These are phyloP conservation scores for Botrytis tulipae DNA, from an alignment of 2,329 filamentous ascomycete species.

Conservation along the genomic window DNA sequence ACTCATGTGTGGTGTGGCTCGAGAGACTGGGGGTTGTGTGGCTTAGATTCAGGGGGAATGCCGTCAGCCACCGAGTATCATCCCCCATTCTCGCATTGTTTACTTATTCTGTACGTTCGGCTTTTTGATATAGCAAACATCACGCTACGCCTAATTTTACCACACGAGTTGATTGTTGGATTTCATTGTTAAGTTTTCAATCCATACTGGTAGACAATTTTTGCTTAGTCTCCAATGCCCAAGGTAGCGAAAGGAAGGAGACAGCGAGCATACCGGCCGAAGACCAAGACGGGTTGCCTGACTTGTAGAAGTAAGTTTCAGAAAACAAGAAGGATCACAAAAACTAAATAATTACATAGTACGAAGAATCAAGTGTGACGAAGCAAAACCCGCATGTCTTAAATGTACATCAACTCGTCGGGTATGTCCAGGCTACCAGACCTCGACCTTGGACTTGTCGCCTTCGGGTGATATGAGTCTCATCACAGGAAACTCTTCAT, in stretches of 20 bases:
- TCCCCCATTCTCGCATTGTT: not conserved
- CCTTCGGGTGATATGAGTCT: not conserved
- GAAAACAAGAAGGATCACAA: not conserved
- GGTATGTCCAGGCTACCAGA: constrained; percentile 31
- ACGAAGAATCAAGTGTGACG: constrained; percentile 34
- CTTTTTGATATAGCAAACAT: not conserved
- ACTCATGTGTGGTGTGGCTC: not conserved
- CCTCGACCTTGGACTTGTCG: not conserved
- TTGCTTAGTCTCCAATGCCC: not conserved
- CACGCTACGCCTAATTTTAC: not conserved
- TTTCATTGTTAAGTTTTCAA: not conserved
- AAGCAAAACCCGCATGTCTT: constrained; percentile 28
- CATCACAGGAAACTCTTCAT: constrained; percentile 14
- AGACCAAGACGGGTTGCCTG: constrained; percentile 37
- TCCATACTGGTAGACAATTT: not conserved
- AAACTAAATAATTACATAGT: not conserved
- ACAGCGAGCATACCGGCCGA: not conserved
- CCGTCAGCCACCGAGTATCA: not conserved
- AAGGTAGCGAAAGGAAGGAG: not conserved
- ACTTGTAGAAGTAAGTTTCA: constrained; percentile 42
- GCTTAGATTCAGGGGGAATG: not conserved
- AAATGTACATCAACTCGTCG: constrained; percentile 29
- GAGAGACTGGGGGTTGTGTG: not conserved
- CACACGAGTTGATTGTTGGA: not conserved
- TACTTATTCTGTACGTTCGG: not conserved